phyloP scores from a whole-genome alignment of 2,329 filamentous ascomycete genomes.

The Drechslera avenae region DNA sequence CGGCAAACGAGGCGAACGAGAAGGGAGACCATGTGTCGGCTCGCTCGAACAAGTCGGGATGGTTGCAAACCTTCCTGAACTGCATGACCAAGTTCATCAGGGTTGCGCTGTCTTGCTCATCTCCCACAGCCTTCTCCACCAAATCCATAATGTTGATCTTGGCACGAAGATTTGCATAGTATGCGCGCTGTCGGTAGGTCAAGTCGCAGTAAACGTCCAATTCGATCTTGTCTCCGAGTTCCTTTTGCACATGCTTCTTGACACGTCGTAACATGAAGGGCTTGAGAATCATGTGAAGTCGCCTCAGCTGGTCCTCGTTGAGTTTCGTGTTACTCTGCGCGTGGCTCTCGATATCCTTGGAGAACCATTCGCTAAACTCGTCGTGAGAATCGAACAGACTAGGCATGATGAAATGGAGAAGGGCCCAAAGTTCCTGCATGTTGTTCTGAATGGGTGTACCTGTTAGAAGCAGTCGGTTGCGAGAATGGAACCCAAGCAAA shows the following conservation, averaged over 20 bases:
- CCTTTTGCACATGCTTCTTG: conserved; percentile 99
- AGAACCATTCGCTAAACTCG: conserved; percentile 93
- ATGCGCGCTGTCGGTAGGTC: conserved; percentile 92
- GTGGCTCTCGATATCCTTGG: conserved; percentile 95
- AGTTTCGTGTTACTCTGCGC: conserved; percentile 99
- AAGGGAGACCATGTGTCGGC: conserved; percentile 89
- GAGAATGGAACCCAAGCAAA: conserved; percentile 89
- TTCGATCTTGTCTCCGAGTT: conserved; percentile 98
- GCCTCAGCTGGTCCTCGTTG: conserved; percentile 95
- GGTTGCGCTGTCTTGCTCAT: conserved; percentile 92
- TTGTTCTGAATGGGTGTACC: conserved; percentile 99
- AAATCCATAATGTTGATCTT: conserved; percentile 99
- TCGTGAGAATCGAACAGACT: conserved; percentile 94
- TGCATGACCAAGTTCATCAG: conserved; percentile 99
- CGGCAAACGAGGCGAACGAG: conserved; percentile 83
- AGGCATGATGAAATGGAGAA: conserved; percentile 99
- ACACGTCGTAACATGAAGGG: conserved; percentile 99
- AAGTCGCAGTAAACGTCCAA: conserved; percentile 94
- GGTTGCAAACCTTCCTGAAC: conserved; percentile 98
- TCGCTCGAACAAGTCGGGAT: conserved; percentile 94
- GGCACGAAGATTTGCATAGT: conserved; percentile 90
- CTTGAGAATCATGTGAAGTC: conserved; percentile 98
- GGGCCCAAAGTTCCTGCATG: conserved; percentile 98
- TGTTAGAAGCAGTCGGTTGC: conserved; percentile 89
- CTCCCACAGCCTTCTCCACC: conserved; percentile 94